Conservation (phyloP, 495 filamentous ascomycete species). For the Neurospora sp. region DNA sequence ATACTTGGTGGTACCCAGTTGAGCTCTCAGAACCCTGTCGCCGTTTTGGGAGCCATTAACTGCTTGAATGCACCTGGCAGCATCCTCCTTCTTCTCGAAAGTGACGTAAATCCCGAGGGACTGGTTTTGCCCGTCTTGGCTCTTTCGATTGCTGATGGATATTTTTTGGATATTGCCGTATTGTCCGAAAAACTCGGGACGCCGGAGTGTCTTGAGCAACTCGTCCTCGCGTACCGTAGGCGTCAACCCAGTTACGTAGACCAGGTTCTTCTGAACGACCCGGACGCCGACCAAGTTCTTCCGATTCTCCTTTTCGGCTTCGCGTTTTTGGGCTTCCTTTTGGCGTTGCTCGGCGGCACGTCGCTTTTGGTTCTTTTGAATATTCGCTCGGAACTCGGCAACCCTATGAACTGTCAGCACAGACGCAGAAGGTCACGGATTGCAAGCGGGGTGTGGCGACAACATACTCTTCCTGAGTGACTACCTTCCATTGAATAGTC, state of each 20-base stretch:
- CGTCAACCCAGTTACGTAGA: constrained; percentile 92
- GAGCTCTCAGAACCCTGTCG: constrained; percentile 76
- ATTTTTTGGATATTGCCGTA: constrained; percentile 99
- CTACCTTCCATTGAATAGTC: constrained; percentile 89
- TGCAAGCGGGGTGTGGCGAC: background rate
- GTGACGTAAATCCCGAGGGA: constrained; percentile 97
- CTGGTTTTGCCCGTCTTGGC: constrained; percentile 54
- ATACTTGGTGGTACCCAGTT: constrained; percentile 97
- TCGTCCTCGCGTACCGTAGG: constrained; percentile 87
- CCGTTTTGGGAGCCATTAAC: constrained; percentile 90
- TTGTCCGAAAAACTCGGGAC: constrained; percentile 89
- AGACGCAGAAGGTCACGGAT: background rate
- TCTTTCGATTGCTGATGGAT: constrained; percentile 91
- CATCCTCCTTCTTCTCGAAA: constrained; percentile 80
- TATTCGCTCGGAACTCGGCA: constrained; percentile 68
- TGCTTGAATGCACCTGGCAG: constrained; percentile 74
- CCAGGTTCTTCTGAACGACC: constrained; percentile 95
- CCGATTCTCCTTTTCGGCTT: constrained; percentile 87
- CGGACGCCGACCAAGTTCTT: constrained; percentile 92
- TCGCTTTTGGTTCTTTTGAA: constrained; percentile 83
- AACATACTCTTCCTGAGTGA: constrained; percentile 84
- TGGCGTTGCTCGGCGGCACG: constrained; percentile 75
- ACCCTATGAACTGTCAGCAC: constrained; percentile 30
- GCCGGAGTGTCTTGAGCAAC: constrained; percentile 75
- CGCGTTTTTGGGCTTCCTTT: constrained; percentile 89